phyloP scores from a whole-genome alignment of 2,329 filamentous ascomycete genomes.

The Lasiodiplodia hormozganensis region DNA sequence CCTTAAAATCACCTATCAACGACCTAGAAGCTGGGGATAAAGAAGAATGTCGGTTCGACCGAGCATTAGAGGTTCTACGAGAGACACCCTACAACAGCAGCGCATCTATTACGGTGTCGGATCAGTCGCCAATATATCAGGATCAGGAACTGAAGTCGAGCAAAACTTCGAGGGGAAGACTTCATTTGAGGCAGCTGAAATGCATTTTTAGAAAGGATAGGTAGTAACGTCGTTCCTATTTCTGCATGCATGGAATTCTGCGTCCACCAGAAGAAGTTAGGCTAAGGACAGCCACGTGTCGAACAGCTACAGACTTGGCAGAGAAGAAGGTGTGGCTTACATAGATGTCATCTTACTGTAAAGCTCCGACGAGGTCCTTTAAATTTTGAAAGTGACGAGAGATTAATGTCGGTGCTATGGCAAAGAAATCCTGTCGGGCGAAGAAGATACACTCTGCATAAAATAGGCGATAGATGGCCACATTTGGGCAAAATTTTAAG shows the following conservation, averaged over 20 bases:
- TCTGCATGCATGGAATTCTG: background rate
- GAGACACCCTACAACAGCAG: background rate
- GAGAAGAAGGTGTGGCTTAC: background rate
- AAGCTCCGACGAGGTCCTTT: background rate
- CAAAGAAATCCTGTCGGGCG: constrained; percentile 13
- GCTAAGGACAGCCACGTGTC: background rate
- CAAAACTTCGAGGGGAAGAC: background rate
- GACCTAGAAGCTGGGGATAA: background rate
- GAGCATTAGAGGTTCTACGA: background rate
- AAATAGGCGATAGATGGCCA: constrained; percentile 20
- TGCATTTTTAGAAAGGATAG: background rate
- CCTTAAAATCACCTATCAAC: background rate
- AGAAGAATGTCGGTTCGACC: background rate
- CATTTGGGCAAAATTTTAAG: background rate
- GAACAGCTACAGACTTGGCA: background rate
- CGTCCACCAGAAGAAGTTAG: background rate
- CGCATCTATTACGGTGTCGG: background rate
- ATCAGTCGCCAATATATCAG: background rate
- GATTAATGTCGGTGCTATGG: constrained; percentile 18
- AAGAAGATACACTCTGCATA: constrained; percentile 10
- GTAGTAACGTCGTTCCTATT: background rate
- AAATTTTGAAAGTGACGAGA: background rate
- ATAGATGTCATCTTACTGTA: background rate
- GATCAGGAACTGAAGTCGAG: background rate
- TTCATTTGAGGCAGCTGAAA: background rate